Evolutionary conservation across 2,329 filamentous ascomycete species (phyloP).

Genomic region (Basipetospora sp.): DNA sequence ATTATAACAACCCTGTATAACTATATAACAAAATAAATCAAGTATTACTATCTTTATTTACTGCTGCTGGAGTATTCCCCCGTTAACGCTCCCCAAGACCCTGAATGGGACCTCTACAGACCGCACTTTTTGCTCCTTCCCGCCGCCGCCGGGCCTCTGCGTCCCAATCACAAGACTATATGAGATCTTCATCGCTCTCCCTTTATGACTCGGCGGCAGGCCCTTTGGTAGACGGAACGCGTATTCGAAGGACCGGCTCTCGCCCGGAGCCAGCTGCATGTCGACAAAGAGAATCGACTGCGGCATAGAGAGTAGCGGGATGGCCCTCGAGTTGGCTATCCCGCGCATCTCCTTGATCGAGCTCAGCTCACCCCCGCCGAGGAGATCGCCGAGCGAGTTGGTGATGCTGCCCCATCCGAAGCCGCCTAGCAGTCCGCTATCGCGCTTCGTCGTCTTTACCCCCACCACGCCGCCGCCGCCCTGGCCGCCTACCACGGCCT

Average conservation of each 20-base stretch:
- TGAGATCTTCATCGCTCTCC: constrained; percentile 82
- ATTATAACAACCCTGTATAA: no score
- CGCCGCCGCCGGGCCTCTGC: constrained; percentile 63
- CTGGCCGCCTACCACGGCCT: constrained; percentile 76
- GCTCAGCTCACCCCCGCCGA: constrained; percentile 78
- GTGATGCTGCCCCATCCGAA: constrained; percentile 82
- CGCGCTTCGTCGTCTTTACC: constrained; percentile 60
- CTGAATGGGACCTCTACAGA: constrained; percentile 89
- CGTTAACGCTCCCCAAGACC: constrained; percentile 83
- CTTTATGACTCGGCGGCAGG: constrained; percentile 78
- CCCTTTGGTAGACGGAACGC: constrained; percentile 73
- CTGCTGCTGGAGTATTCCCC: no score
- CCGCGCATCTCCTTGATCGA: constrained; percentile 92
- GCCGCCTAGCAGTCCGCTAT: constrained; percentile 65
- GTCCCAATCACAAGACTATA: constrained; percentile 88
- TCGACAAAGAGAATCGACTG: constrained; percentile 95
- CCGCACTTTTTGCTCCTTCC: constrained; percentile 67
- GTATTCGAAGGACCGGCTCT: constrained; percentile 79
- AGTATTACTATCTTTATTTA: no score
- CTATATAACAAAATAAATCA: no score
- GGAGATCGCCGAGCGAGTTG: constrained; percentile 71
- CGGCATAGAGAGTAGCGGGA: constrained; percentile 84
- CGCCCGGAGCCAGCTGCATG: constrained; percentile 69
- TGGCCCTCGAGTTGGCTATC: constrained; percentile 67
- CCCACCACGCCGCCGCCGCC: constrained; percentile 77